Evolutionary conservation across 1,284 basidiomycete genomes (phyloP).

Genomic region (Moesziomyces parantarcticus): DNA sequence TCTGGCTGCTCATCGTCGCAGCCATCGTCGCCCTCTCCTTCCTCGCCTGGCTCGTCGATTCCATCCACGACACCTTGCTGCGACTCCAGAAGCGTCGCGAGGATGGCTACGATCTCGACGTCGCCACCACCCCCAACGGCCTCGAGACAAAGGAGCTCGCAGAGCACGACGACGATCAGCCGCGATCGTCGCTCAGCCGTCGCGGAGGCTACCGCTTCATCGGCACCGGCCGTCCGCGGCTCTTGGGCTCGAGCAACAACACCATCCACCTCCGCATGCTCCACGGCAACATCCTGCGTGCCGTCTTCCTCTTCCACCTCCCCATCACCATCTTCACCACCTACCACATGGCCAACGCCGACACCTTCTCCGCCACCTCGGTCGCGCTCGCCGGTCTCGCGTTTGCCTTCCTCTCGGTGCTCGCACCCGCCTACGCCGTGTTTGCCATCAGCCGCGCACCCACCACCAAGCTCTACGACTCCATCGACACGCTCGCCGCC

Average conservation of each 20-base stretch:
- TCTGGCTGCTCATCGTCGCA: slow-evolving; percentile 84
- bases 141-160: slow-evolving; percentile 27
- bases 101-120: slow-evolving; percentile 32
- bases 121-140: slow-evolving; percentile 5
- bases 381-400: slow-evolving; percentile 79
- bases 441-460: slow-evolving; percentile 80
- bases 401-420: slow-evolving; percentile 81
- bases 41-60: slow-evolving; percentile 73
- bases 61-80: slow-evolving; percentile 34
- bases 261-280: slow-evolving; percentile 49
- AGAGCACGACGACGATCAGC: slow-evolving; percentile 18
- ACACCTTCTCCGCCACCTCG: slow-evolving; percentile 71
- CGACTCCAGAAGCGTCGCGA: slow-evolving; percentile 41
- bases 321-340: slow-evolving; percentile 90
- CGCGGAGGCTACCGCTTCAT: slow-evolving; percentile 44
- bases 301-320: slow-evolving; percentile 90
- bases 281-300: slow-evolving; percentile 88
- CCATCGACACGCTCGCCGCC: slow-evolving; percentile 87
- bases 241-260: slow-evolving; percentile 45
- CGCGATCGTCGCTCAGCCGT: slow-evolving; percentile 40
- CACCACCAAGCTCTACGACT: slow-evolving; percentile 91
- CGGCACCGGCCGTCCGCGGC: slow-evolving; percentile 15
- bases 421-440: slow-evolving; percentile 80
- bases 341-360: slow-evolving; percentile 80
- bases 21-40: slow-evolving; percentile 78